Conservation (phyloP, 495 filamentous ascomycete genomes). For the Xylaria acuta region DNA sequence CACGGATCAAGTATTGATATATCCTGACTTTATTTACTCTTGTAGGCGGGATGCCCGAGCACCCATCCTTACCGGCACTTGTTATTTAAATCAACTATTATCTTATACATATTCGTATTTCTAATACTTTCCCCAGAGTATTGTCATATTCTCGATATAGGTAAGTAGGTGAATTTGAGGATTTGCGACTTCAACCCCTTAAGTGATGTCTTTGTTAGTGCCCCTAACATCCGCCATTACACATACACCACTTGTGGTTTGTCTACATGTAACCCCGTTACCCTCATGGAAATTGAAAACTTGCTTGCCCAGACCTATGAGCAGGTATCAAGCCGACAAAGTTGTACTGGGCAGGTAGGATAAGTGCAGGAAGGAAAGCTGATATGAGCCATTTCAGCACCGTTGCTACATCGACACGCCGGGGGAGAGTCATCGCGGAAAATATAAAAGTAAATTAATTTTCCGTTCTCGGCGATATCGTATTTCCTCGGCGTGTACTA, state of each 20-base stretch:
- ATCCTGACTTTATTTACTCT: background rate
- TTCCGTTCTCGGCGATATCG: background rate
- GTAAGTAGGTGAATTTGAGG: background rate
- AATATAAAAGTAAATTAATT: too few species aligned
- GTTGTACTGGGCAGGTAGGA: background rate
- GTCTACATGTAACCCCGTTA: background rate
- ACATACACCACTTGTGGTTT: conserved; percentile 2
- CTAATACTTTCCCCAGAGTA: background rate
- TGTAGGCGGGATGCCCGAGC: background rate
- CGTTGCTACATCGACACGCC: background rate
- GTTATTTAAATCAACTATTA: background rate
- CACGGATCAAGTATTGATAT: background rate
- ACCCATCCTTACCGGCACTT: background rate
- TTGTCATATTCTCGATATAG: background rate
- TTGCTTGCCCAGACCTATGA: background rate
- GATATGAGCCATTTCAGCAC: background rate
- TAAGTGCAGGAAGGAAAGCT: background rate
- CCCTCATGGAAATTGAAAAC: background rate
- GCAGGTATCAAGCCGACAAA: background rate
- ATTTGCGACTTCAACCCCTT: background rate
- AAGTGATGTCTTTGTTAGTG: background rate
- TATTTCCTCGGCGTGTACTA: background rate
- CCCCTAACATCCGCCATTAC: background rate
- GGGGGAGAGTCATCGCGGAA: background rate
- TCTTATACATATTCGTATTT: background rate